Percentiles rank a stretch among this genome's conserved stretches.
These are phyloP conservation scores for Furcasterigmium furcatum DNA, from an alignment of 2,329 filamentous ascomycete species.

Conservation along the genomic window DNA sequence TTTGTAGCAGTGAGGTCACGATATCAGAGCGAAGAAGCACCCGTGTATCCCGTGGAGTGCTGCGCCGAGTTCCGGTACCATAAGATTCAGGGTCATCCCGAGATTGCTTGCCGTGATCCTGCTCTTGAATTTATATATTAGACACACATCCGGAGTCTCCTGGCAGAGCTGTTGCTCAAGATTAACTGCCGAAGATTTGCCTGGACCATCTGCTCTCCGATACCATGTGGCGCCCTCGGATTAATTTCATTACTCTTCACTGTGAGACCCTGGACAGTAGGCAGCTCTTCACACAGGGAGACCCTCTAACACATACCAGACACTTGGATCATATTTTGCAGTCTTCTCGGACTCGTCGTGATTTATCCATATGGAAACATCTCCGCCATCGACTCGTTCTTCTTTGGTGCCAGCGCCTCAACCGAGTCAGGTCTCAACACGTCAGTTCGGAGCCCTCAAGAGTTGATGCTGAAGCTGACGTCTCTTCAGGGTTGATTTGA, in stretches of 20 bases:
- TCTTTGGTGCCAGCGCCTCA: slow-evolving; percentile 44
- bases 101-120: neutral
- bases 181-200: neutral
- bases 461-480: neutral
- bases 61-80: neutral
- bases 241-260: slow-evolving; percentile 3
- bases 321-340: slow-evolving; percentile 3
- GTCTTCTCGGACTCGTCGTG: neutral
- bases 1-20: neutral
- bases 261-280: neutral
- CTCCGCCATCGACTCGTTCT: slow-evolving; percentile 41
- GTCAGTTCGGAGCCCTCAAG: slow-evolving; percentile 24
- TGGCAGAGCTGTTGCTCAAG: too few relatives aligned
- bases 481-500: slow-evolving; percentile 41
- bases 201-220: neutral
- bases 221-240: neutral
- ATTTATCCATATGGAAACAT: slow-evolving; percentile 27
- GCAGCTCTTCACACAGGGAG: neutral
- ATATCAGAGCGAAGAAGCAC: neutral
- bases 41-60: neutral
- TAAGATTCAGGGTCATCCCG: neutral
- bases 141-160: neutral
- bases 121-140: neutral
- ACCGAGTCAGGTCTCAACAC: slow-evolving; percentile 50
- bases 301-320: neutral